Percentiles rank a stretch among this genome's conserved stretches.
These are phyloP conservation scores for Micractinium conductrix DNA, from an alignment of 139 green algal species.

Conservation along the genomic window DNA sequence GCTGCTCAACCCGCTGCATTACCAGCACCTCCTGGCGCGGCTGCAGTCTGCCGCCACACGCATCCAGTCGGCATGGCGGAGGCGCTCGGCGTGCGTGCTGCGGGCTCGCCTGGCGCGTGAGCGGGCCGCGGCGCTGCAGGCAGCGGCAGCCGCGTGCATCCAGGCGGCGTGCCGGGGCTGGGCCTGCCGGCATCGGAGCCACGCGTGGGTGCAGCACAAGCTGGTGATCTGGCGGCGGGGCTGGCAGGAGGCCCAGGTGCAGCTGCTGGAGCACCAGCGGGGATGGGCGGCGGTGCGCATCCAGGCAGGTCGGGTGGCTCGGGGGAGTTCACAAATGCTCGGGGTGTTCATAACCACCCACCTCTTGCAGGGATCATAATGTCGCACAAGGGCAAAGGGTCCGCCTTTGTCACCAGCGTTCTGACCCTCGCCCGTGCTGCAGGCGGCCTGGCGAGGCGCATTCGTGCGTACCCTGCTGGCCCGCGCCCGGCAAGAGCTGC, in stretches of 20 bases:
- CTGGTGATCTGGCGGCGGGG: slow-evolving; percentile 18
- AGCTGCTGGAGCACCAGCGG: not conserved
- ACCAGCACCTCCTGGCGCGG: not conserved
- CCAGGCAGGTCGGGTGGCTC: not conserved
- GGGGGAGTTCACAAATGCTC: not conserved
- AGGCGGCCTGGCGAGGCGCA: slow-evolving; percentile 22
- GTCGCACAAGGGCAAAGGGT: too few relatives aligned
- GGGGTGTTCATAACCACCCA: not conserved
- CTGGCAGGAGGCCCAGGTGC: slow-evolving; percentile 13
- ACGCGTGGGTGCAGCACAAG: not conserved
- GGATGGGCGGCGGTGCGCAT: not conserved
- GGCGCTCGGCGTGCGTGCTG: not conserved
- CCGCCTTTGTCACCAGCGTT: too few relatives aligned
- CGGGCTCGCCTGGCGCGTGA: not conserved
- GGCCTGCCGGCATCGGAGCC: not conserved
- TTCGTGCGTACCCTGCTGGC: slow-evolving; percentile 1
- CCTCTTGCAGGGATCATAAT: too few relatives aligned
- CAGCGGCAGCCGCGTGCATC: not conserved
- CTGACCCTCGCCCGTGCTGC: not conserved
- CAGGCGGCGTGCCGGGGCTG: slow-evolving; percentile 28
- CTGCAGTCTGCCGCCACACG: not conserved
- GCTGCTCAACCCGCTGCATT: not conserved
- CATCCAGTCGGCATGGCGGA: slow-evolving; percentile 13
- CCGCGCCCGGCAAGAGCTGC: not conserved
- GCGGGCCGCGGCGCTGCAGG: too few relatives aligned